phyloP scores from a whole-genome alignment of 1,139 yeast species.

The Blastobotrys serpentis region DNA sequence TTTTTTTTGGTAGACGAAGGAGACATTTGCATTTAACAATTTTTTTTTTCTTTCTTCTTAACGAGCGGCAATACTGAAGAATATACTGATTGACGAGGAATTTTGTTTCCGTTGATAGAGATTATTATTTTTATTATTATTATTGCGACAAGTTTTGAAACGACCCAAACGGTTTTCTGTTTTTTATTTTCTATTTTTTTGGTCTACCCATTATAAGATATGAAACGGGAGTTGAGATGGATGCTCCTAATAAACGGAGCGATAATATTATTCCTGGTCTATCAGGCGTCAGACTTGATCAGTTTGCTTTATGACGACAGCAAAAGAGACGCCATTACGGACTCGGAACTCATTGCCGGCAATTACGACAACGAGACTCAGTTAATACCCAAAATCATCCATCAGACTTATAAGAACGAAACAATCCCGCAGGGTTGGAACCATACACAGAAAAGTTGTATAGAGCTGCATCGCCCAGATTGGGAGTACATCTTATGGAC shows the following conservation, averaged over 20 bases:
- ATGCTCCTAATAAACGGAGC: slow-evolving; percentile 33
- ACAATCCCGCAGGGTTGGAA: slow-evolving; percentile 80
- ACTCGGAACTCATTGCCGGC: slow-evolving; percentile 12
- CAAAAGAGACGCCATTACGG: slow-evolving; percentile 12
- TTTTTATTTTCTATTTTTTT: neutral
- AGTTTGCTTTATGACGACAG: slow-evolving; percentile 60
- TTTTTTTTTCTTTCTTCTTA: no score
- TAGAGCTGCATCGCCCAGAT: slow-evolving; percentile 71
- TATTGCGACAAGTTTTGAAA: no score
- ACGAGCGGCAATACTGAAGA: no score
- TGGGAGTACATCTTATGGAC: slow-evolving; percentile 87
- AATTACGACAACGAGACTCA: neutral
- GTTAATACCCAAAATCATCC: slow-evolving; percentile 80
- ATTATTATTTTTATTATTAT: no score
- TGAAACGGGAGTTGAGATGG: slow-evolving; percentile 33
- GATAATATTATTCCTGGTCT: slow-evolving; percentile 55
- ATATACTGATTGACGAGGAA: no score
- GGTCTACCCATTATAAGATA: slow-evolving; percentile 12
- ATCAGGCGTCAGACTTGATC: slow-evolving; percentile 70
- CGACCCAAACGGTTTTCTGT: neutral
- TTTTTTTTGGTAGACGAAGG: no score
- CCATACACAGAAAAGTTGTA: slow-evolving; percentile 72
- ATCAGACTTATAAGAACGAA: slow-evolving; percentile 83
- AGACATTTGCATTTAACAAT: no score
- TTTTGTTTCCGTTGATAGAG: no score